phyloP scores from a whole-genome alignment of 805 yeast genomes.

The Saturnispora sanitii region DNA sequence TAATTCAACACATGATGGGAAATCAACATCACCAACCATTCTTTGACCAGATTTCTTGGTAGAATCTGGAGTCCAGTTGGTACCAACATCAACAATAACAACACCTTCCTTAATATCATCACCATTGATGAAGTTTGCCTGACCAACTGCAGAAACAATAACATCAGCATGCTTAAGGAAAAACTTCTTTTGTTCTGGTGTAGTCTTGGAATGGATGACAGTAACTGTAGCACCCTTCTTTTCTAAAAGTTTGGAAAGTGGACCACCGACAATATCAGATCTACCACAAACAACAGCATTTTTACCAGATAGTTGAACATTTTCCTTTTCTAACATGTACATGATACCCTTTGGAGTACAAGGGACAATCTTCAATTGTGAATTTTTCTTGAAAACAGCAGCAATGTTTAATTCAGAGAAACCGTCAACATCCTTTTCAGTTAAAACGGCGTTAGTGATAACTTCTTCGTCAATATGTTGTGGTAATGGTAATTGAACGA shows the following conservation, averaged over 20 bases:
- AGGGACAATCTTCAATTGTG: constrained; percentile 74
- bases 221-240: constrained; percentile 84
- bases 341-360: constrained; percentile 95
- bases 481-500: constrained; percentile 89
- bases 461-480: constrained; percentile 63
- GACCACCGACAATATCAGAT: constrained; percentile 93
- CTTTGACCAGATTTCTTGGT: constrained; percentile 67
- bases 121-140: constrained; percentile 73
- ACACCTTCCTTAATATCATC: constrained; percentile 82
- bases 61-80: constrained; percentile 74
- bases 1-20: constrained; percentile 46
- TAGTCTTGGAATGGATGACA: constrained; percentile 67
- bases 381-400: constrained; percentile 80
- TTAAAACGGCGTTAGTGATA: constrained; percentile 72
- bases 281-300: constrained; percentile 89
- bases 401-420: constrained; percentile 85
- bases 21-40: constrained; percentile 95
- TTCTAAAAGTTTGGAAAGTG: constrained; percentile 76
- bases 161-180: constrained; percentile 66
- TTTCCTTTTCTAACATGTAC: constrained; percentile 62
- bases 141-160: constrained; percentile 86
- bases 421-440: constrained; percentile 91
- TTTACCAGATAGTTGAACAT: constrained; percentile 63
- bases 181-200: constrained; percentile 42
- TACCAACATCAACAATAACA: constrained; percentile 90